These are phyloP conservation scores for Mrakia gelida DNA, from an alignment of 768 basidiomycete genomes.

Conservation along the genomic window DNA sequence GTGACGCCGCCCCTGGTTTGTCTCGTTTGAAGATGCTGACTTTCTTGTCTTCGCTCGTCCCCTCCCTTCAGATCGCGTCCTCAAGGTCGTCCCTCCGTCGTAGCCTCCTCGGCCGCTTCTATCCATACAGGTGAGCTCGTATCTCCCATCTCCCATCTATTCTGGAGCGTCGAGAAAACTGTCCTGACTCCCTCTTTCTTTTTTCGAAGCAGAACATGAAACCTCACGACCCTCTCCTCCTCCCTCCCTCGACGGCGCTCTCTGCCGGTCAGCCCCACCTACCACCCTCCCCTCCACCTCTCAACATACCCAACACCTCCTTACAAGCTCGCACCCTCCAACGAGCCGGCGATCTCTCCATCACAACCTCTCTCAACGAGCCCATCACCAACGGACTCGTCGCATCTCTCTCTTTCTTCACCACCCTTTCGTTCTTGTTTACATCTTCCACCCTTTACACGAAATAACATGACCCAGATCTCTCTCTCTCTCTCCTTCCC, in stretches of 20 bases:
- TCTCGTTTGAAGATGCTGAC: neutral
- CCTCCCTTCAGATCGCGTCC: constrained; percentile 25
- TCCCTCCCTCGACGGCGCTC: neutral
- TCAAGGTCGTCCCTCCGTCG: constrained; percentile 31
- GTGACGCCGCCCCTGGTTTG: neutral
- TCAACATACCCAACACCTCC: neutral
- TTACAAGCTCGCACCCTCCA: neutral
- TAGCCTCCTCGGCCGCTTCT: neutral
- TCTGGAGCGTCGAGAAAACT: neutral
- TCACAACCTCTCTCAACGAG: too few species aligned
- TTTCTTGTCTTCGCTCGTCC: neutral
- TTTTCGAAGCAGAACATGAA: neutral
- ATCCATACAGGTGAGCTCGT: neutral
- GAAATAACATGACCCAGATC: neutral
- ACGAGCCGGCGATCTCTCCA: neutral
- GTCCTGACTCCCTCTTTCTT: constrained; percentile 7
- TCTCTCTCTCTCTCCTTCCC: too few species aligned
- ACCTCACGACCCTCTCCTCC: neutral
- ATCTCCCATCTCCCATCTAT: neutral
- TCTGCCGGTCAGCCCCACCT: neutral
- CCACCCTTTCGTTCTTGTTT: neutral
- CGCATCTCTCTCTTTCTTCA: neutral
- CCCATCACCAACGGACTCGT: too few species aligned
- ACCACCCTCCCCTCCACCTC: neutral
- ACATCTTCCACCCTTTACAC: too few species aligned